Percentiles rank a stretch among this genome's conserved stretches.
Conservation (phyloP, 441 rosid genomes). For the Daphne laureola region DNA sequence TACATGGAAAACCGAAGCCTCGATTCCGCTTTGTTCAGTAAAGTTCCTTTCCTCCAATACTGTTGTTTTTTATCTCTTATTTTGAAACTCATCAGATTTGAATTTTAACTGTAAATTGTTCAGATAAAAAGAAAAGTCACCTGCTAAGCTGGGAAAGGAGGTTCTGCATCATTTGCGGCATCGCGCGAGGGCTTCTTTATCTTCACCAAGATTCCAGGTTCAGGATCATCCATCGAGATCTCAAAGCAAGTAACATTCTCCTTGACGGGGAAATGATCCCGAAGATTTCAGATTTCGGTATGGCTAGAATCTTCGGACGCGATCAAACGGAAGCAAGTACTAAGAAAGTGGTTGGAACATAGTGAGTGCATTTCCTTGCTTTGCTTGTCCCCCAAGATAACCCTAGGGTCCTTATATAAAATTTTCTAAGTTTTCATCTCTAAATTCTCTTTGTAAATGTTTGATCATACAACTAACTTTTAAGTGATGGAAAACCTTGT, state of each 20-base stretch:
- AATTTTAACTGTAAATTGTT: background rate
- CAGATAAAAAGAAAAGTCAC: slow-evolving; percentile 11
- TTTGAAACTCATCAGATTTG: background rate
- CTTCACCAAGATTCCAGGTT: slow-evolving; percentile 37
- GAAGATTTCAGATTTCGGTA: slow-evolving; percentile 56
- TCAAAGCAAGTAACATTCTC: slow-evolving; percentile 36
- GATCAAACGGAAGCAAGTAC: slow-evolving; percentile 22
- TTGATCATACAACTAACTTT: too few relatives aligned
- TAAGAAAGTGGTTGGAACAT: slow-evolving; percentile 31
- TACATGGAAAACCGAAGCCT: slow-evolving; percentile 29
- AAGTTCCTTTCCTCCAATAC: background rate
- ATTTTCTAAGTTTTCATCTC: too few relatives aligned
- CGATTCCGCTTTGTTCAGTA: slow-evolving; percentile 21
- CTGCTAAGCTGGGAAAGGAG: slow-evolving; percentile 23
- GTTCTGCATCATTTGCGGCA: slow-evolving; percentile 19
- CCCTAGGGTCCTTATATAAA: too few relatives aligned
- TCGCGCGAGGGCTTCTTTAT: slow-evolving; percentile 29
- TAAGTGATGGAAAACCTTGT: too few relatives aligned
- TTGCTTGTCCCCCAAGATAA: background rate
- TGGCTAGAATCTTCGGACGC: slow-evolving; percentile 34
- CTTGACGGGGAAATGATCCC: slow-evolving; percentile 39
- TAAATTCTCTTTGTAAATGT: too few relatives aligned
- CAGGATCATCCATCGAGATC: slow-evolving; percentile 36
- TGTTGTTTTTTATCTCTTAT: background rate
- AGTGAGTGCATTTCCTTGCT: slow-evolving; percentile 18